These are phyloP conservation scores for Chiua sp. DNA, from an alignment of 1,284 basidiomycete genomes.

Conservation along the genomic window DNA sequence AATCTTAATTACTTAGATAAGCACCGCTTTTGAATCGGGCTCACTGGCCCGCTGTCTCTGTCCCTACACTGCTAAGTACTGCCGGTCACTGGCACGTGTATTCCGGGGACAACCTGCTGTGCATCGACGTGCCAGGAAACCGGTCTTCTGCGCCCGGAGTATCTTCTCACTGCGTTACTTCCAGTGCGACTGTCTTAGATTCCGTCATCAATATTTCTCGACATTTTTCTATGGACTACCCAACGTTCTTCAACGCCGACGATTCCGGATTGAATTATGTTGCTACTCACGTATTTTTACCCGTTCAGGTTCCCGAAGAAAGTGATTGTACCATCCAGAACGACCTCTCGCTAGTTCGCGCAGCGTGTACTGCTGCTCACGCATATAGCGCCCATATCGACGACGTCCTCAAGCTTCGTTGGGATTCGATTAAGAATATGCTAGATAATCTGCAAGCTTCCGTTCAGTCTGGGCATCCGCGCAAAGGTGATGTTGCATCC, in stretches of 20 bases:
- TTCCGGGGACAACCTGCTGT: no score
- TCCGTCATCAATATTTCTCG: no score
- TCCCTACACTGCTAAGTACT: no score
- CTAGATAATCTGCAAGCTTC: slow-evolving; percentile 3
- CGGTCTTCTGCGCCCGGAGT: no score
- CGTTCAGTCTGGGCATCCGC: neutral
- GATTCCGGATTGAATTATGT: neutral
- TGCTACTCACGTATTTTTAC: neutral
- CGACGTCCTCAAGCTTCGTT: neutral
- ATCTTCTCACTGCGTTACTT: no score
- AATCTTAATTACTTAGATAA: slow-evolving; percentile 27
- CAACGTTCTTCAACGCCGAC: neutral
- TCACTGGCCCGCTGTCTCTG: no score
- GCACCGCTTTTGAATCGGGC: no score
- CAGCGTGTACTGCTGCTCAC: slow-evolving; percentile 1
- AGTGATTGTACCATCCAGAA: neutral
- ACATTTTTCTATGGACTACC: neutral
- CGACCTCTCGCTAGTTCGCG: neutral
- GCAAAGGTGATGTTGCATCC: neutral
- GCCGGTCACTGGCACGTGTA: no score
- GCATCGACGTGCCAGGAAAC: no score
- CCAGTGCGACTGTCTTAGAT: no score
- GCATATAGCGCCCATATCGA: slow-evolving; percentile 4
- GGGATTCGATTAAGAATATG: slow-evolving; percentile 6
- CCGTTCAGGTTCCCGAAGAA: neutral